Percentiles rank a stretch among this genome's conserved stretches.
phyloP scores from a whole-genome alignment of 1,284 basidiomycete species.

The Leccinum olivaceoglutinosum region DNA sequence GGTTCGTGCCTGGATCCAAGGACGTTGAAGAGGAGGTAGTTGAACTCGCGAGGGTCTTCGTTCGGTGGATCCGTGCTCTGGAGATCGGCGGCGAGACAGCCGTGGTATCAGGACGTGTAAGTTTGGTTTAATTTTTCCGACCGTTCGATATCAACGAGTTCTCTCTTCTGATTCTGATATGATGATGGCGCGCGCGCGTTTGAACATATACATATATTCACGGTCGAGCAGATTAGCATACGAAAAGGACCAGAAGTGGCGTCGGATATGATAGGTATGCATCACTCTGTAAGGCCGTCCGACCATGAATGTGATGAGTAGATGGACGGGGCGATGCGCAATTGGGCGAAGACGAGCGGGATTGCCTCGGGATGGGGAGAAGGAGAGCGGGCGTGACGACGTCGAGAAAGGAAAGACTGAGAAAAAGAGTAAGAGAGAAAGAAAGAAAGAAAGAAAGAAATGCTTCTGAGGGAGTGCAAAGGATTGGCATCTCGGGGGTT shows the following conservation, averaged over 20 bases:
- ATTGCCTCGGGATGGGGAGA: not conserved
- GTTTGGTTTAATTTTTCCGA: conserved; percentile 10
- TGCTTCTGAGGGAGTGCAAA: too few species aligned
- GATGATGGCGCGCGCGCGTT: too few species aligned
- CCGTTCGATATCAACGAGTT: not conserved
- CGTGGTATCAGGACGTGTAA: conserved; percentile 70
- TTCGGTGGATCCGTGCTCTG: conserved; percentile 65
- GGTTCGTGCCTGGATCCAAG: conserved; percentile 59
- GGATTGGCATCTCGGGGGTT: too few species aligned
- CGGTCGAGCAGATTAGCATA: conserved; percentile 39
- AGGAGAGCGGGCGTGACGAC: not conserved
- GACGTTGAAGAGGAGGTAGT: conserved; percentile 61
- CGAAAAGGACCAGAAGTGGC: conserved; percentile 39
- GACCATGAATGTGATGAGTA: conserved; percentile 12
- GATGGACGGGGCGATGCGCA: not conserved
- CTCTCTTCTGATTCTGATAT: not conserved
- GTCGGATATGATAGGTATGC: conserved; percentile 51
- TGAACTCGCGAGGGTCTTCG: conserved; percentile 55
- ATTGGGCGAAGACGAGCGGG: not conserved
- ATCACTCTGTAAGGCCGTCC: conserved; percentile 29
- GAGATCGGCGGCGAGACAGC: conserved; percentile 65
- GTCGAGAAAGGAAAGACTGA: not conserved
- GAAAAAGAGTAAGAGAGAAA: too few species aligned
- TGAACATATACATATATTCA: conserved; percentile 27
- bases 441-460: too few species aligned